Evolutionary conservation across 305 asterid genomes (phyloP).

Genomic region (Fraxinus sp.): DNA sequence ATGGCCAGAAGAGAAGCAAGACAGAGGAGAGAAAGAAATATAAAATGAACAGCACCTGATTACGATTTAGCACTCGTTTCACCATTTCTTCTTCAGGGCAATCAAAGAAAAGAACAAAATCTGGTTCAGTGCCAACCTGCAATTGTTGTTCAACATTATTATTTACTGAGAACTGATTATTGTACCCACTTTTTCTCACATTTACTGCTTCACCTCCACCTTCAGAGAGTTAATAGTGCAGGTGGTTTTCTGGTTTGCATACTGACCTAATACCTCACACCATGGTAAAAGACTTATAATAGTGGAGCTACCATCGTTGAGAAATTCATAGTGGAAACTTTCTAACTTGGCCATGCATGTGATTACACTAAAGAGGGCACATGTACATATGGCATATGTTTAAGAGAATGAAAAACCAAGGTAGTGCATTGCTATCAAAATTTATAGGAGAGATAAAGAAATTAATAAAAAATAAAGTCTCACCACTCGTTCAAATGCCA

Average conservation of each 20-base stretch:
- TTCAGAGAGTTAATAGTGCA: neutral
- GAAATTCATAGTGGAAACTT: neutral
- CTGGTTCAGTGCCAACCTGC: constrained; percentile 83
- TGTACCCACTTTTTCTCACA: neutral
- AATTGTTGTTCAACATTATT: constrained; percentile 21
- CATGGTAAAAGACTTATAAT: neutral
- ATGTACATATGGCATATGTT: neutral
- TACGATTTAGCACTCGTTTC: constrained; percentile 77
- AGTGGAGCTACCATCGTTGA: neutral
- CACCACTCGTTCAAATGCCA: no score
- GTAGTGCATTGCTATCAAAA: constrained; percentile 15
- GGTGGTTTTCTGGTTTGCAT: neutral
- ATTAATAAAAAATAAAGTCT: neutral
- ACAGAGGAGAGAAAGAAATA: neutral
- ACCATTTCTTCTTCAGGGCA: constrained; percentile 93
- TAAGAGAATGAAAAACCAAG: constrained; percentile 13
- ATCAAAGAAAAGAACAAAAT: constrained; percentile 83
- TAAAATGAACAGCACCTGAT: constrained; percentile 52
- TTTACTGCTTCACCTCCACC: neutral
- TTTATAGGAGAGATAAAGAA: constrained; percentile 1
- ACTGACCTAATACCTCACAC: constrained; percentile 8
- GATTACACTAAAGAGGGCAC: neutral
- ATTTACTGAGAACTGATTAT: neutral
- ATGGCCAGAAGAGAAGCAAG: constrained; percentile 17
- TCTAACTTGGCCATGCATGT: neutral